Base-by-base conservation (phyloP, 2,329 filamentous ascomycete species). In the Alternaria tenuissima region DNA sequence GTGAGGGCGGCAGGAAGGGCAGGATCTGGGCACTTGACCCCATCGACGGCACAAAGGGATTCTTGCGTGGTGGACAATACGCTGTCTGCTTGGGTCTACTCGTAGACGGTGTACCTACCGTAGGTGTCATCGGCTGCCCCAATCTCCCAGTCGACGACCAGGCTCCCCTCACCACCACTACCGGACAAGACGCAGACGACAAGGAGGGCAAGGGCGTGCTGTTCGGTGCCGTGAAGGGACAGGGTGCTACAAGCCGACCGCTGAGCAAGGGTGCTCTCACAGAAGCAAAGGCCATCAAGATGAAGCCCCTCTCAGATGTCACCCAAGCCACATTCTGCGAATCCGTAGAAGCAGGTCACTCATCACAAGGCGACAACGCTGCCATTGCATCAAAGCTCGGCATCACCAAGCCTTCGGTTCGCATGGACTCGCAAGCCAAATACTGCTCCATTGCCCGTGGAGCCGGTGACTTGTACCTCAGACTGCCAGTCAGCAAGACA, bases 381-480 rank as follows among this genome's bases (percentile, higher is more conserved):
- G 85, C 88, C 69, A 96, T 99, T 74, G 93, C 95, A 7, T 81
- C 87, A 72, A 91, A 89, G 75, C 87, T 99, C 6, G 93, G 93
- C 55, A 97, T 99, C 79, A 94, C 91, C 22, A 89, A 88, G 71
- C 88, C 91, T n/a, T 93, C 91, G 68, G 94, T 99, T 61, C 88
- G 94, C 66, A 95, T 99, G 91, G 95, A 99, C 82, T 96, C 92
- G 53, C 95, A 99, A 81, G 94, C 95, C 71, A 99, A 99, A 81
- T 99, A 99, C 81, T 94, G 90, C 63, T 95, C 92, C 36, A 96
- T 99, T 76, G 95, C 95, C 36, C 87, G 95, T 64, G 95, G 95
- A 46, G 93, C 94, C 5, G 95, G 94, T 51, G 95, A 99, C 76
- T 89, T 99, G 67, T 99, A 99, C 81, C 86, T 99, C 59, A 88